These are phyloP conservation scores for Picea glauca DNA, from an alignment of 75 land plant species.

Conservation along the genomic window DNA sequence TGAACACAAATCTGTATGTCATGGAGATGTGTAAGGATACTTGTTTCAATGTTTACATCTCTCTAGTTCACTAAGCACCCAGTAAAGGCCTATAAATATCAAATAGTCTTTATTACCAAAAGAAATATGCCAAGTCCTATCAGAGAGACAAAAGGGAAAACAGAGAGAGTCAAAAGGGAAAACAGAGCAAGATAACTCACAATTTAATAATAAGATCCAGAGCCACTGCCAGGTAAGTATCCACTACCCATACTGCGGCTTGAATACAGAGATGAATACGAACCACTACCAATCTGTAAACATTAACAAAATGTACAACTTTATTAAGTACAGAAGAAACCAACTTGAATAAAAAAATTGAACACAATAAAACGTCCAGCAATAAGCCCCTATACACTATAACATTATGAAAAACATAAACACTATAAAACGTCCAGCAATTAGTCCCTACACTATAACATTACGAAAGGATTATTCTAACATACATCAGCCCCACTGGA, in stretches of 20 bases:
- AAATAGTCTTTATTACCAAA: no score
- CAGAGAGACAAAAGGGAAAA: no score
- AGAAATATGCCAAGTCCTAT: neutral
- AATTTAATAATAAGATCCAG: slow-evolving; percentile 61
- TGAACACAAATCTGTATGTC: no score
- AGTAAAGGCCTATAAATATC: no score
- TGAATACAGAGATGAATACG: slow-evolving; percentile 63
- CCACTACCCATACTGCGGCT: slow-evolving; percentile 53
- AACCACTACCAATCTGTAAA: slow-evolving; percentile 59
- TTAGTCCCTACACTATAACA: neutral
- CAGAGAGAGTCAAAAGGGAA: no score
- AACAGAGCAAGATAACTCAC: neutral
- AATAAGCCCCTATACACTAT: no score
- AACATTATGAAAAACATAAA: neutral
- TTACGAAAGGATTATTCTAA: neutral
- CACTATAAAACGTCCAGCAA: neutral
- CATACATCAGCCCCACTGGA: slow-evolving; percentile 60
- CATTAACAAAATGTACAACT: neutral
- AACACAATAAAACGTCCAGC: no score
- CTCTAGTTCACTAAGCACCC: no score
- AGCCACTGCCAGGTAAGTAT: slow-evolving; percentile 49
- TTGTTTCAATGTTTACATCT: no score
- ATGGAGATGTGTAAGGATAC: no score
- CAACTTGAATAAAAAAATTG: no score
- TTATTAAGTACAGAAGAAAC: neutral